Conservation (phyloP, 805 yeast genomes). For the Suhomyces kilbournensis region DNA sequence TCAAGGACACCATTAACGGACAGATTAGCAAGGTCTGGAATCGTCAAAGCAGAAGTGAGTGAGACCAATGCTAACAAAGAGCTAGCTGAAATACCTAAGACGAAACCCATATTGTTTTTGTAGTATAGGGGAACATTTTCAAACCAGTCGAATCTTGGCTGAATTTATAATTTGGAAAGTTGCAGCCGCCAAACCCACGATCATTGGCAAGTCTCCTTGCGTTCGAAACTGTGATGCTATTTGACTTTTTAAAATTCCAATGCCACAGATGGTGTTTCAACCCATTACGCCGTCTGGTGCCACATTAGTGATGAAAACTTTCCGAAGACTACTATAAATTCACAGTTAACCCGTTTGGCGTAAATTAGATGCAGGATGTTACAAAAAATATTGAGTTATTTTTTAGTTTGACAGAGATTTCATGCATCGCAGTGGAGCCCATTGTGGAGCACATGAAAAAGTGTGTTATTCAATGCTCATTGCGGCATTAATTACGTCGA, state of each 20-base stretch:
- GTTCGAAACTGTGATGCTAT: background rate
- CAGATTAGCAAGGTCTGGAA: background rate
- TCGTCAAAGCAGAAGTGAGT: background rate
- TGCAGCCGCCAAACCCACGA: too few relatives aligned
- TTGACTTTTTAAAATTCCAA: background rate
- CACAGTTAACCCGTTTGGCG: too few relatives aligned
- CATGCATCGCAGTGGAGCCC: background rate
- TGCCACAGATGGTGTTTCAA: background rate
- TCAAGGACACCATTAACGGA: background rate
- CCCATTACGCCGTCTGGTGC: background rate
- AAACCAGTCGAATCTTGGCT: background rate
- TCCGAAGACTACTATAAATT: background rate
- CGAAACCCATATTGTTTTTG: background rate
- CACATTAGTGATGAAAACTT: background rate
- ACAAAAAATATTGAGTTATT: too few relatives aligned
- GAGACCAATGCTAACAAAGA: background rate
- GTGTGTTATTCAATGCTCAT: too few relatives aligned
- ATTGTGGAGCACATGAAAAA: too few relatives aligned
- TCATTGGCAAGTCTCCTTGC: background rate
- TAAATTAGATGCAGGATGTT: background rate
- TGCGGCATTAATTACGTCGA: too few relatives aligned
- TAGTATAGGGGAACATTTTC: background rate
- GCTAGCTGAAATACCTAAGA: background rate
- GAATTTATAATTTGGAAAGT: background rate
- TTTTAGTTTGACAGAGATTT: background rate